Evolutionary conservation across 2,329 filamentous ascomycete genomes (phyloP).

Genomic region (Ascochyta pisi): DNA sequence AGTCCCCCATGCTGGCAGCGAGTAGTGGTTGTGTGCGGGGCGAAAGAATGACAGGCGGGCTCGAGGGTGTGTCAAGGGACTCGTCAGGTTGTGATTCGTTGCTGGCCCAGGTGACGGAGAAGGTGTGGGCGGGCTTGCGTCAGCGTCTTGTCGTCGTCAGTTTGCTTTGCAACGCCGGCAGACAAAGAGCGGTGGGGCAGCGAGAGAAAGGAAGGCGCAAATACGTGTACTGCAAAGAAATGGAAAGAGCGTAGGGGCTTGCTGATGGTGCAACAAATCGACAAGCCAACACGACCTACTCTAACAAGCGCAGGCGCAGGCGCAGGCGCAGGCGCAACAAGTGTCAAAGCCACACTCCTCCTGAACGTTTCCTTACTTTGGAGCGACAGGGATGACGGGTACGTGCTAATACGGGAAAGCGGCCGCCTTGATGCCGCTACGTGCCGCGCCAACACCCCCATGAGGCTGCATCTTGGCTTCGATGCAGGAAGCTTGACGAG

Average conservation of each 20-base stretch:
- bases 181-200: not conserved
- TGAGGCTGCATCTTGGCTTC: constrained; percentile 5
- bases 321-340: constrained; percentile 1
- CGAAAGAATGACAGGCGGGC: constrained; percentile 1
- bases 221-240: constrained; percentile 9
- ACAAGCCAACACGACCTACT: not conserved
- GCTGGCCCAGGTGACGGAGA: constrained; percentile 3
- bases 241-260: constrained; percentile 21
- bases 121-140: constrained; percentile 9
- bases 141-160: constrained; percentile 5
- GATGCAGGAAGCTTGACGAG: not conserved
- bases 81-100: constrained; percentile 6
- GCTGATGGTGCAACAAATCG: constrained; percentile 1
- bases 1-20: constrained; percentile 27
- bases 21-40: constrained; percentile 6
- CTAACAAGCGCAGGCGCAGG: no score
- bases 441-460: constrained; percentile 9
- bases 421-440: constrained; percentile 19
- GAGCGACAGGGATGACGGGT: constrained; percentile 14
- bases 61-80: constrained; percentile 1
- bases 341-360: constrained; percentile 22
- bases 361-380: constrained; percentile 14
- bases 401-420: constrained; percentile 15
- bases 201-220: constrained; percentile 4
- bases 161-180: not conserved